Percentiles rank a stretch among this genome's conserved stretches.
phyloP scores from a whole-genome alignment of 2,329 filamentous ascomycete genomes.

The Gaeumannomyces tritici region DNA sequence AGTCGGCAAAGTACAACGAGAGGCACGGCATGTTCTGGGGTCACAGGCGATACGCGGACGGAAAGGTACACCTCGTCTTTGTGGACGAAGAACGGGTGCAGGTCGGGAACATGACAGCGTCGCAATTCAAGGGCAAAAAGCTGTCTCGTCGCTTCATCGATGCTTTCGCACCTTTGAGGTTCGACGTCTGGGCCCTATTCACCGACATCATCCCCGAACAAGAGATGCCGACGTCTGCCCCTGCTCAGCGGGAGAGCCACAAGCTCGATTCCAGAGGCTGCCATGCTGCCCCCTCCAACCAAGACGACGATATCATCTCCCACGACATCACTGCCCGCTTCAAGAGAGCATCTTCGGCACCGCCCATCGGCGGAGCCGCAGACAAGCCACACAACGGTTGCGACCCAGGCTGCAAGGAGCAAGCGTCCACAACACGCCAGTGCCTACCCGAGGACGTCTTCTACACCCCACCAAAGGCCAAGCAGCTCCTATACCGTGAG shows the following conservation, averaged over 20 bases:
- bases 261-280: neutral
- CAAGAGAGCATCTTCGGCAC: neutral
- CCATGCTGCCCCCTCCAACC: neutral
- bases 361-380: neutral
- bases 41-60: constrained; percentile 1
- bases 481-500: neutral
- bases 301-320: neutral
- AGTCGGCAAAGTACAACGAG: constrained; percentile 4
- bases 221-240: neutral
- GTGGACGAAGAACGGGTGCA: constrained; percentile 9
- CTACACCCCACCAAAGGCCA: neutral
- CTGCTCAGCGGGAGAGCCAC: neutral
- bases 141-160: constrained; percentile 3
- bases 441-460: neutral
- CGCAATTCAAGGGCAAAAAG: constrained; percentile 1
- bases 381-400: neutral
- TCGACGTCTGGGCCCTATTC: constrained; percentile 9
- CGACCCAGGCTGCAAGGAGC: neutral
- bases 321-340: neutral
- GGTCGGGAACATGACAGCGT: constrained; percentile 7
- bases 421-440: neutral
- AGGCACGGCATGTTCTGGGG: constrained; percentile 11
- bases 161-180: constrained; percentile 3
- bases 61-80: constrained; percentile 4
- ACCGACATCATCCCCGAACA: neutral